A percentile compares a stretch with the other conserved stretches of the same genome.
These are phyloP conservation scores for Boeremia exigua DNA, from an alignment of 2,329 filamentous ascomycete genomes.

Conservation along the genomic window DNA sequence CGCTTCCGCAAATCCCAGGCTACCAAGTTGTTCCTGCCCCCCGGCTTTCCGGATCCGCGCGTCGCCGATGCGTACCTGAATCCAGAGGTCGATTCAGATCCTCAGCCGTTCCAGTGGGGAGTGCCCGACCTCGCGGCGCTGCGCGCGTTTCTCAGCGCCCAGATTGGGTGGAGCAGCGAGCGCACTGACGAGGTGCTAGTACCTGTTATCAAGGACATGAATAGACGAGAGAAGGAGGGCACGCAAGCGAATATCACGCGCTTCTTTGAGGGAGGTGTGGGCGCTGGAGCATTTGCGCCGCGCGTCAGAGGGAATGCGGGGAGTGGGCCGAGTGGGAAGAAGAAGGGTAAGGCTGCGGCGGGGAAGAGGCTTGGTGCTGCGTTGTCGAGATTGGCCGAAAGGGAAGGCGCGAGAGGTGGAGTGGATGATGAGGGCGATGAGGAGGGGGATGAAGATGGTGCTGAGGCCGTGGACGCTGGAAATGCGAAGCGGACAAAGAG, in stretches of 20 bases:
- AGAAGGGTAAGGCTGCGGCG: constrained; percentile 37
- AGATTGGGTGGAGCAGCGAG: constrained; percentile 91
- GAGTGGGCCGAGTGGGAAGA: constrained; percentile 63
- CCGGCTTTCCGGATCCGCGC: constrained; percentile 76
- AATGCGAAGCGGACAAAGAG: constrained; percentile 27
- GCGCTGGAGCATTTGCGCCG: constrained; percentile 74
- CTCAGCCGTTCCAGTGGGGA: constrained; percentile 90
- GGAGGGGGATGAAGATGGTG: constrained; percentile 8
- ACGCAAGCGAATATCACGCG: constrained; percentile 97
- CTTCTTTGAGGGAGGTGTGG: constrained; percentile 80
- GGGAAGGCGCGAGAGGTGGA: constrained; percentile 34
- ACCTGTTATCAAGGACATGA: constrained; percentile 95
- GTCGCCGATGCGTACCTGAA: constrained; percentile 84
- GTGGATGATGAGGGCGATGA: constrained; percentile 26
- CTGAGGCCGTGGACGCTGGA: background rate
- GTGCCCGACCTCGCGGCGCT: constrained; percentile 90
- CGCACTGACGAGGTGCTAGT: constrained; percentile 94
- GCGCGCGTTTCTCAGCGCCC: constrained; percentile 83
- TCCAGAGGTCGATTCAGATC: constrained; percentile 82
- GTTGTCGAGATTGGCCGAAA: constrained; percentile 38
- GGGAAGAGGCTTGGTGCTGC: constrained; percentile 46
- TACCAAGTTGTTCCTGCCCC: constrained; percentile 84
- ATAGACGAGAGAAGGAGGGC: constrained; percentile 82
- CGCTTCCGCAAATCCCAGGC: constrained; percentile 83
- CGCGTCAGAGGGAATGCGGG: constrained; percentile 64